A percentile compares a stretch with the other conserved stretches of the same genome.
Conservation (phyloP, 2,329 filamentous ascomycete genomes). For the Cladosporium sp. region DNA sequence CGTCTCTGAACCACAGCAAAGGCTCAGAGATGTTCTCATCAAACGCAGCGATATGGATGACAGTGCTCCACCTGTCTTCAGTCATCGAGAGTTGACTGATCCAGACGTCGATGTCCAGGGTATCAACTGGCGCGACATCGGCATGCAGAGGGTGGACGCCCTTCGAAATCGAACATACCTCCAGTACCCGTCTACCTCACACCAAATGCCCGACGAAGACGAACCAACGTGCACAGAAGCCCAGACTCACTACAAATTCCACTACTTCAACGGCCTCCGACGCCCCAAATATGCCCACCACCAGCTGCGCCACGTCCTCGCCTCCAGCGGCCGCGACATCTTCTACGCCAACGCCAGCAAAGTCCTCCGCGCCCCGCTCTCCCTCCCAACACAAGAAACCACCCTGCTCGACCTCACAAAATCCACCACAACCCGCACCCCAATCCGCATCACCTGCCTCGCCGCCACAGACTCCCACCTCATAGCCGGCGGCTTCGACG, state of each 20-base stretch:
- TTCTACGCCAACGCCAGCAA: conserved; percentile 46
- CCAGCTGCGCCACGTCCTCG: conserved; percentile 53
- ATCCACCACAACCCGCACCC: conserved; percentile 32
- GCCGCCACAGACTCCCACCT: conserved; percentile 38
- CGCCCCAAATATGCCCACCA: conserved; percentile 51
- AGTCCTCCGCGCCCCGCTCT: conserved; percentile 45
- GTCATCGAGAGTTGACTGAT: not conserved
- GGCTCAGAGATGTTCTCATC: not conserved
- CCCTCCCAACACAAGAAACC: conserved; percentile 36
- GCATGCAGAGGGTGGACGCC: conserved; percentile 19
- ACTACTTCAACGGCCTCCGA: conserved; percentile 34
- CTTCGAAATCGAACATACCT: not conserved
- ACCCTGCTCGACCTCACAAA: conserved; percentile 44
- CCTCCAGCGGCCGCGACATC: conserved; percentile 48
- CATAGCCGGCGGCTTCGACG: conserved; percentile 51
- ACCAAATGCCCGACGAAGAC: not conserved
- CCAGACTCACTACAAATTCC: conserved; percentile 23
- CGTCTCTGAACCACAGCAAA: not conserved
- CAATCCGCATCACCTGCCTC: conserved; percentile 48
- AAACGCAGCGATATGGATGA: not conserved
- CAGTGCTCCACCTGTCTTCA: not conserved
- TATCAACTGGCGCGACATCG: conserved; percentile 29
- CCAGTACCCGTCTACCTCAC: not conserved
- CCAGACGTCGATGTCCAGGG: conserved; percentile 24
- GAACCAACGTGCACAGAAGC: not conserved